phyloP scores from a whole-genome alignment of 2,329 filamentous ascomycete species.

The Fusarium tupiense region DNA sequence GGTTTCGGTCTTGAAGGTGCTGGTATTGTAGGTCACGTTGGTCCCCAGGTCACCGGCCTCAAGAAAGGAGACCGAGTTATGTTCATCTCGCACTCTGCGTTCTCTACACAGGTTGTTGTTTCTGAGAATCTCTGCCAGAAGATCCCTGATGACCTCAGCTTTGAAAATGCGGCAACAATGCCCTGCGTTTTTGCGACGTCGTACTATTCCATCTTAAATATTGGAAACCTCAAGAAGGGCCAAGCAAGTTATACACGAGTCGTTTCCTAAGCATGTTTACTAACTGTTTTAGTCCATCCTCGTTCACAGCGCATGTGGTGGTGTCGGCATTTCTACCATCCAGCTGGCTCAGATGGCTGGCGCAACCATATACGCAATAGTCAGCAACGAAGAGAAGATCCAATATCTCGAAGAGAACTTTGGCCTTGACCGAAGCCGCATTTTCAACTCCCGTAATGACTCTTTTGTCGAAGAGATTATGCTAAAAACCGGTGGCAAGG shows the following conservation, averaged over 20 bases:
- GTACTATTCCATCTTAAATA: not conserved
- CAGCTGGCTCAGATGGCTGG: not conserved
- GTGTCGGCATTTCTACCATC: not conserved
- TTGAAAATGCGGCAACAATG: constrained; percentile 1
- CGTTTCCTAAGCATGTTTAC: no score
- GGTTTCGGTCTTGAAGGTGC: constrained; percentile 1
- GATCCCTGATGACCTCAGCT: not conserved
- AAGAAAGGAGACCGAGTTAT: not conserved
- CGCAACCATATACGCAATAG: not conserved
- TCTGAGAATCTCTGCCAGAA: not conserved
- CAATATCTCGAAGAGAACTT: not conserved
- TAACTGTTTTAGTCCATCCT: not conserved
- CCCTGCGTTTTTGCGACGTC: constrained; percentile 1
- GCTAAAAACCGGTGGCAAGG: not conserved
- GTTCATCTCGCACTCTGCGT: not conserved
- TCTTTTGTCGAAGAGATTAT: not conserved
- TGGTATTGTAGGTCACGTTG: not conserved
- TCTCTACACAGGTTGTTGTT: not conserved
- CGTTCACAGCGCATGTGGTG: not conserved
- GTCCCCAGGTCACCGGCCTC: not conserved
- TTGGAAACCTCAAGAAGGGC: constrained; percentile 1
- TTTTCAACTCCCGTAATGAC: constrained; percentile 3
- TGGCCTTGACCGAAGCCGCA: not conserved
- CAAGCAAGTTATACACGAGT: not conserved
- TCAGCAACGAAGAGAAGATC: not conserved